Percentiles rank a stretch among this genome's conserved stretches.
Conservation (phyloP, 805 yeast genomes). For the Teunomyces cretensis region DNA sequence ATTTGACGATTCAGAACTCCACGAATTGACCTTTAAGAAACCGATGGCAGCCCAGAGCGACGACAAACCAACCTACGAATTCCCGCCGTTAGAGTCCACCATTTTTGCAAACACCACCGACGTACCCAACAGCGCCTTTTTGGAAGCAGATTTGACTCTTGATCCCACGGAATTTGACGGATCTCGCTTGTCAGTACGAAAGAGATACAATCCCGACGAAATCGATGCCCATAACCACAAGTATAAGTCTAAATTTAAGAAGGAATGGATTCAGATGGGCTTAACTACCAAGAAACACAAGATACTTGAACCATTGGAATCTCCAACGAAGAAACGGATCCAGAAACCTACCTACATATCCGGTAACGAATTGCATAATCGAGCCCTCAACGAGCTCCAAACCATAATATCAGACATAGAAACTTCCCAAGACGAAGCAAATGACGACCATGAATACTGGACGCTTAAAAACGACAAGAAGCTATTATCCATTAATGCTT, state of each 20-base stretch:
- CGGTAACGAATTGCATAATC: constrained; percentile 5
- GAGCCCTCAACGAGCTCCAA: constrained; percentile 2
- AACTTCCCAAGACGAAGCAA: constrained; percentile 3
- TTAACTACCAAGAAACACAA: background rate
- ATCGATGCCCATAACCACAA: constrained; percentile 18
- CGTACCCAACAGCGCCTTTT: constrained; percentile 11
- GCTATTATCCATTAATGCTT: background rate
- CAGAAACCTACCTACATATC: constrained; percentile 7
- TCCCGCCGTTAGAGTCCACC: constrained; percentile 15
- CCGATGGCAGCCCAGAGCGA: constrained; percentile 18
- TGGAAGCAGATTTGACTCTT: constrained; percentile 10
- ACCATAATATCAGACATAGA: constrained; percentile 5
- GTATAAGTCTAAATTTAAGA: constrained; percentile 15
- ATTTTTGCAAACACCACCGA: constrained; percentile 10
- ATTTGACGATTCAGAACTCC: constrained; percentile 27
- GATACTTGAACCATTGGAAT: background rate
- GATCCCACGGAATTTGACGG: constrained; percentile 10
- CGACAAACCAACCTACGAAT: constrained; percentile 1
- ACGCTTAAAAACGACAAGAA: background rate
- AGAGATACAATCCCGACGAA: constrained; percentile 16
- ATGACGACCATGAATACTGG: constrained; percentile 21
- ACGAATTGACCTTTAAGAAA: constrained; percentile 32
- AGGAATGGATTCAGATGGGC: constrained; percentile 14
- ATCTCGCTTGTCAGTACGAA: constrained; percentile 21
- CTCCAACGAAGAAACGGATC: constrained; percentile 3